phyloP scores from a whole-genome alignment of 345 rosid species.

The Dovyalis caffra region DNA sequence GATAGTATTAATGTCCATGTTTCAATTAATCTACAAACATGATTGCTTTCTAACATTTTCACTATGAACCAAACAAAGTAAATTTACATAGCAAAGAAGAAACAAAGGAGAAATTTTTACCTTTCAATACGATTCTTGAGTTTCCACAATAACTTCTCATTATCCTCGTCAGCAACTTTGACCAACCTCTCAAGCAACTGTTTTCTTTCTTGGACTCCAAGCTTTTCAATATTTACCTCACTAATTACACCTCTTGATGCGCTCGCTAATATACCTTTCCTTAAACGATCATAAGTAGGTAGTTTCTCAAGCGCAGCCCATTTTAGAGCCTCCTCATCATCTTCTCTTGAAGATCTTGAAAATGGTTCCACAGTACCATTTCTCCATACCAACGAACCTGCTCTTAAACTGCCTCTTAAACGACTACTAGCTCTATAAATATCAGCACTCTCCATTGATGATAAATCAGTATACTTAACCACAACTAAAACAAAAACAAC shows the following conservation, averaged over 20 bases:
- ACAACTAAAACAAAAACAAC: background rate
- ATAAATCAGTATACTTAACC: background rate
- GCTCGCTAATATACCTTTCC: slow-evolving; percentile 38
- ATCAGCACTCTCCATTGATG: slow-evolving; percentile 1
- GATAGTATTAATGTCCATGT: too few relatives aligned
- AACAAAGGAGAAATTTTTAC: background rate
- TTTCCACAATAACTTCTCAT: slow-evolving; percentile 22
- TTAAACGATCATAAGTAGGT: slow-evolving; percentile 39
- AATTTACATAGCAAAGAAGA: background rate
- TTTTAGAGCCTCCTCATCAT: slow-evolving; percentile 53
- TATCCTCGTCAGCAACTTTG: slow-evolving; percentile 17
- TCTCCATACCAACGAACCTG: slow-evolving; percentile 34
- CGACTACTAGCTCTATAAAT: slow-evolving; percentile 40
- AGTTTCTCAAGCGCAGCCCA: slow-evolving; percentile 55
- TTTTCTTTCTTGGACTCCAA: slow-evolving; percentile 25
- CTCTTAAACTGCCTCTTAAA: slow-evolving; percentile 17
- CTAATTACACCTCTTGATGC: background rate
- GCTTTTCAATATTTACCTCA: slow-evolving; percentile 20
- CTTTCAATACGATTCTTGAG: slow-evolving; percentile 20
- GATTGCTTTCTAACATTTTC: background rate
- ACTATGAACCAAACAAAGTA: background rate
- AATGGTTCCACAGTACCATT: slow-evolving; percentile 37
- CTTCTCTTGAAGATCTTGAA: slow-evolving; percentile 53
- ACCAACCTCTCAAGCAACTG: slow-evolving; percentile 20
- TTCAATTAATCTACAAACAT: background rate